Base-by-base conservation (phyloP, 805 yeast species). In the Ogataea methylovora region DNA sequence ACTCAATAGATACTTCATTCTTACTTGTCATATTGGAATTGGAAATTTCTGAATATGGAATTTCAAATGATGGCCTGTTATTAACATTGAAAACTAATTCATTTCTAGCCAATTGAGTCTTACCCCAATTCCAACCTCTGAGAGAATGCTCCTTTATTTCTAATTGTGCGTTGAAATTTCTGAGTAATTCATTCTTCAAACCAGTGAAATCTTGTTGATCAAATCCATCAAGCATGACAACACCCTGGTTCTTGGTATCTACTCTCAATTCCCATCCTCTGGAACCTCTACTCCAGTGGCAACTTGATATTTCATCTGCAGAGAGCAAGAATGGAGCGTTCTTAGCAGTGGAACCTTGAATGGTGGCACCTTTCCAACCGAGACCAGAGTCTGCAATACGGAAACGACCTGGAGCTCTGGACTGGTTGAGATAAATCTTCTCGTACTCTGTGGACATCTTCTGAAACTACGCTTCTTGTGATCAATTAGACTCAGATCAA, bases 81-180 rank as follows among this genome's bases (percentile, higher is more conserved):
- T 84, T 84, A 16, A 88, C 79, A 38, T 79, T 76, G 60, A 92
- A 88, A 20, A 85, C 75, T 56, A 92, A 66, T 58, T 92, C 98
- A 48, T 86, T 84, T 56, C 95, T 75, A 15, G 94, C 95, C 54
- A 92, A 74, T 55, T 88, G 95, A 12, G 90, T 70, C 43, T 81
- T 78, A 35, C 99, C 99, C 98, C 98, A 92, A 60, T 92, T 92
- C 98, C 98, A 92, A 22, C 99, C 99, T 63, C 96, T 76, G 44
- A 92, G 65, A 4, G 96, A 83, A 60, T 92, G 98, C 49, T 90
- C 97, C 49, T 71, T 76, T 42, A 73, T 80, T 48, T 92, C 97
- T 38, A 92, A 68, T 36, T 73, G 73, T 28, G 84, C 65, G 34
- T 61, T 67, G 58, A 87, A 85, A 50, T 82, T 73, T 45, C 87